phyloP scores from a whole-genome alignment of 2,329 filamentous ascomycete species.

The Dendrostoma leiphaemia region DNA sequence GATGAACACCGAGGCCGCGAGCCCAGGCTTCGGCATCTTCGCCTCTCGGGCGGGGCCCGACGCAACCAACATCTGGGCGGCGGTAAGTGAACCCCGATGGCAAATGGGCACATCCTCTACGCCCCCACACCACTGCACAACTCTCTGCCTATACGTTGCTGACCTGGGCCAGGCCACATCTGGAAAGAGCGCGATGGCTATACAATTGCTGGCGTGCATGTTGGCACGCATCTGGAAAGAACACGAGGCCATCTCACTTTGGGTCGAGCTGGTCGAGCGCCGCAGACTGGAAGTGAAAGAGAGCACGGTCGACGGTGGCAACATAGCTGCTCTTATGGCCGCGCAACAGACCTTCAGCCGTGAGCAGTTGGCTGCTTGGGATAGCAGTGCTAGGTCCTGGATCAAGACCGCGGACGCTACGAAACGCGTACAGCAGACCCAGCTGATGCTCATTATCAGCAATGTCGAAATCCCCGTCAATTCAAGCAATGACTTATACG shows the following conservation, averaged over 20 bases:
- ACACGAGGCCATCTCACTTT: slow-evolving; percentile 28
- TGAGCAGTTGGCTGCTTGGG: slow-evolving; percentile 28
- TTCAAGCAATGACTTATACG: background rate
- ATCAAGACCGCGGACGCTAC: slow-evolving; percentile 27
- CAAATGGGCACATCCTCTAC: no score
- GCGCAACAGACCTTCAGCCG: slow-evolving; percentile 1
- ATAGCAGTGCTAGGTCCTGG: slow-evolving; percentile 32
- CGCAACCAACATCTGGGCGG: slow-evolving; percentile 34
- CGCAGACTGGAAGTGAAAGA: slow-evolving; percentile 1
- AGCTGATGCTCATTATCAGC: slow-evolving; percentile 25
- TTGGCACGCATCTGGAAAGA: slow-evolving; percentile 26
- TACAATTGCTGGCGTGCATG: slow-evolving; percentile 34
- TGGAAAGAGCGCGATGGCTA: slow-evolving; percentile 23
- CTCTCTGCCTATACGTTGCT: no score
- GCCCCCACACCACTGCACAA: no score
- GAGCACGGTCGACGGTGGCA: no score
- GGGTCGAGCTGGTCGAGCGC: slow-evolving; percentile 29
- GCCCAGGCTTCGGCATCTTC: background rate
- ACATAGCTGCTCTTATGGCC: no score
- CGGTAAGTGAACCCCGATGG: no score
- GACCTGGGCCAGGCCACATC: slow-evolving; percentile 30
- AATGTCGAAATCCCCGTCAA: slow-evolving; percentile 13
- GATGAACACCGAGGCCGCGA: background rate
- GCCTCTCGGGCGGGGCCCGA: slow-evolving; percentile 26
- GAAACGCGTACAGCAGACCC: slow-evolving; percentile 23